Base-by-base conservation (phyloP, 2,329 filamentous ascomycete species). In the Beauveria sp. region DNA sequence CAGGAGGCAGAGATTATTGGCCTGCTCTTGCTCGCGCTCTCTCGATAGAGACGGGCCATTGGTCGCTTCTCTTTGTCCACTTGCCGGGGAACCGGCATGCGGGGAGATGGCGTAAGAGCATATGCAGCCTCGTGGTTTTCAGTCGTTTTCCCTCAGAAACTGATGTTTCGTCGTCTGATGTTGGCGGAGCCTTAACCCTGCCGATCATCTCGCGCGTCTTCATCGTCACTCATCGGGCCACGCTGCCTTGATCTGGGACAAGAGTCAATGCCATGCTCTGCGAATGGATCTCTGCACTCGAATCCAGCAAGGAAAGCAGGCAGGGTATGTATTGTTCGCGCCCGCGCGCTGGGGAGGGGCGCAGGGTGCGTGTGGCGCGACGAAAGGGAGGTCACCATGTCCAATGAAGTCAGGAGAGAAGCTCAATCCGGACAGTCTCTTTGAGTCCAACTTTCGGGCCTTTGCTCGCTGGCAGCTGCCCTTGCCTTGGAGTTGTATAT, bases 101-200 rank as follows among this genome's bases (percentile, higher is more conserved):
- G 56, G 56, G 56, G 56, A 58, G 56, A 58, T 50, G 56, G 46
- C 56, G 46, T 24, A 42, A 40, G 46, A 24, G 53, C 18, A 24
- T 26, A 50, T 58, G 56, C 56, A 58, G 22, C 46, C 42, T 58
- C 56, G 54, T 57, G 43, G 26, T 49, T 47, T 34, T 20, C 6
- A 38, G 43, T 20, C 43, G 3, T 46, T 46, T 46, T 24, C 12
- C 12, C 4, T 4, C 40, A 20, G 18, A n/a, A 20, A 20, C 5
- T 38, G 5, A 38, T 38, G 34, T 38, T n/a, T 46, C 20, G 6
- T 24, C 20, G 46, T 24, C 40, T 26, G 42, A 26, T 28, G 14
- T 46, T 28, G 34, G 34, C 34, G 34, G 34, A 38, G 34, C 12
- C 34, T 38, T 14, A 14, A 38, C 12, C 34, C 34, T 38, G 34